Evolutionary conservation across 345 rosid species (phyloP).

Genomic region (Raphanus sativus): DNA sequence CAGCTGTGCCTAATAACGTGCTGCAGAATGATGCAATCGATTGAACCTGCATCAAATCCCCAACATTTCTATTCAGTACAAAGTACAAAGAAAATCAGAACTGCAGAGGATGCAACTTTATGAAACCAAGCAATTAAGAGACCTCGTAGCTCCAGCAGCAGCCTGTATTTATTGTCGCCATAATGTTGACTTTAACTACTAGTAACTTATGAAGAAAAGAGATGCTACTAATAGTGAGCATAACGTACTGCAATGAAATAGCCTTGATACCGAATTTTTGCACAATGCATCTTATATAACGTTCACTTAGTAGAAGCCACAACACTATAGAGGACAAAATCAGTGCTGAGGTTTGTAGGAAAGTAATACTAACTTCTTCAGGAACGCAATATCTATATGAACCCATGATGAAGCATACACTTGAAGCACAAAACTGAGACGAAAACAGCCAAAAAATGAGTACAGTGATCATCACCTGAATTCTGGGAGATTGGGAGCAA

Average conservation of each 20-base stretch:
- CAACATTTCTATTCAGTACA: background rate
- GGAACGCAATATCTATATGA: background rate
- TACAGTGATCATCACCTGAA: slow-evolving; percentile 59
- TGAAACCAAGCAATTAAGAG: slow-evolving; percentile 4
- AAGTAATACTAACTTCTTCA: background rate
- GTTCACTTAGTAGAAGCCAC: background rate
- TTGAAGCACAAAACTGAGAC: background rate
- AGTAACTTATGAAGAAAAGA: background rate
- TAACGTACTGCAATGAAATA: background rate
- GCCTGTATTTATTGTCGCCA: background rate
- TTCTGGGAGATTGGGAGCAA: slow-evolving; percentile 88
- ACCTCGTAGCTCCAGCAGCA: background rate
- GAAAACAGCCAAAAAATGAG: slow-evolving; percentile 10
- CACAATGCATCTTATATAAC: background rate
- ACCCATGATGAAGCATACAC: background rate
- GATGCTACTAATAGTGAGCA: background rate
- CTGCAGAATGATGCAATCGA: slow-evolving; percentile 92
- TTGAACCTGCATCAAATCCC: slow-evolving; percentile 64
- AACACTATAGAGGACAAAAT: too few relatives aligned
- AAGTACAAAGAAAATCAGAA: background rate
- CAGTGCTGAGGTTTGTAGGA: background rate
- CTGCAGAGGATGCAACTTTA: slow-evolving; percentile 8
- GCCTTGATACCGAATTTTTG: background rate
- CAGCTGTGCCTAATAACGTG: slow-evolving; percentile 91
- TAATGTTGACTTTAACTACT: background rate